Evolutionary conservation across 768 basidiomycete species (phyloP).

Genomic region (Mycena vitilis): DNA sequence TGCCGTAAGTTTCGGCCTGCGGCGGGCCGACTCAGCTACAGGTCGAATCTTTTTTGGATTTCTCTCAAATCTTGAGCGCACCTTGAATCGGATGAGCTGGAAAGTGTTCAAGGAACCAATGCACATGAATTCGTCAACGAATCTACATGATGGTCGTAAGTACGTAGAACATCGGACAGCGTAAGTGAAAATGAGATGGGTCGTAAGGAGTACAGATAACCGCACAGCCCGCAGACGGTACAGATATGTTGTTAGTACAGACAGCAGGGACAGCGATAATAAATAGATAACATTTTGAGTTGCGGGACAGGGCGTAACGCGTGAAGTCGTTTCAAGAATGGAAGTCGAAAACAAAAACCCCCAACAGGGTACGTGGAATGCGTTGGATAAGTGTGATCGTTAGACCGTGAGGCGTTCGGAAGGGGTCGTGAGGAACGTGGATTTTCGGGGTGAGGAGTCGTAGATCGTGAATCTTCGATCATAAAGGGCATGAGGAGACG

Average conservation of each 20-base stretch:
- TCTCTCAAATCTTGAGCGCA: no score
- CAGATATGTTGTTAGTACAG: slow-evolving; percentile 28
- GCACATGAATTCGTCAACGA: slow-evolving; percentile 32
- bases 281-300: slow-evolving; percentile 23
- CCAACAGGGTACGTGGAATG: not conserved
- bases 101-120: no score
- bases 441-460: slow-evolving; percentile 2
- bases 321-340: slow-evolving; percentile 19
- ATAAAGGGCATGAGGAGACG: slow-evolving; percentile 2
- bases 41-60: no score
- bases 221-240: slow-evolving; percentile 25
- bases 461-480: slow-evolving; percentile 9
- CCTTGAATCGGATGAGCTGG: no score
- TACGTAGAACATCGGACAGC: slow-evolving; percentile 22
- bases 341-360: not conserved
- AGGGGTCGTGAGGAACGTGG: slow-evolving; percentile 20
- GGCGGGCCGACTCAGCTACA: no score
- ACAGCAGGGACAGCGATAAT: slow-evolving; percentile 28
- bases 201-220: slow-evolving; percentile 6
- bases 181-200: no score
- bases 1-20: no score
- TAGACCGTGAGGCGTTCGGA: slow-evolving; percentile 13
- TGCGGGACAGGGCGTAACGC: slow-evolving; percentile 10
- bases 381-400: not conserved
- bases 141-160: slow-evolving; percentile 24